Conservation (phyloP, 2,329 filamentous ascomycete species). For the Claviceps quebecensis region DNA sequence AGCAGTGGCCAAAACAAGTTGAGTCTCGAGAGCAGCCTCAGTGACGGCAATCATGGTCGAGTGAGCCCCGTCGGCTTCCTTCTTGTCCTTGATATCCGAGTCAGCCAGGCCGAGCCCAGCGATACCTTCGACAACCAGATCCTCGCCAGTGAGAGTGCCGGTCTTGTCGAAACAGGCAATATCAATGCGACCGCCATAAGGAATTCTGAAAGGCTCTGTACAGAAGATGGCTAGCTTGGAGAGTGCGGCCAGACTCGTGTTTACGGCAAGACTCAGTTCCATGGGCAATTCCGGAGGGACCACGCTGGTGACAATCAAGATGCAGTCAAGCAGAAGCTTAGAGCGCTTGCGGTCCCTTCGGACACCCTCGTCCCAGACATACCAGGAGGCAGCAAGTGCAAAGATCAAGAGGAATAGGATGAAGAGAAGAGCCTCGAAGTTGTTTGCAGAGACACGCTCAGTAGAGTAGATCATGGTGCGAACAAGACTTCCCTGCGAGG, state of each 20-base stretch:
- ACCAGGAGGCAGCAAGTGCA: conserved; percentile 94
- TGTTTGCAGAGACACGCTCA: conserved; percentile 96
- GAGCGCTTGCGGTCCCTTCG: conserved; percentile 89
- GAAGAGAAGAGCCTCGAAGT: conserved; percentile 89
- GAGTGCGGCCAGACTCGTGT: conserved; percentile 87
- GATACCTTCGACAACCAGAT: conserved; percentile 92
- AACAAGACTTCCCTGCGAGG: conserved; percentile 91
- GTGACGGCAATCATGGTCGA: conserved; percentile 60
- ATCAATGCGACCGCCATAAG: conserved; percentile 88
- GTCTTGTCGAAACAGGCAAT: conserved; percentile 98
- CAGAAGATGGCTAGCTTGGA: conserved; percentile 97
- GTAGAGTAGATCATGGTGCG: conserved; percentile 99
- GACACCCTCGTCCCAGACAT: conserved; percentile 96
- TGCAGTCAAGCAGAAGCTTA: conserved; percentile 90
- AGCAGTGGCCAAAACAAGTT: conserved; percentile 83
- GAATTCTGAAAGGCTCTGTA: conserved; percentile 96
- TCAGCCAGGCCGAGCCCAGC: conserved; percentile 71
- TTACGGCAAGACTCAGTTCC: conserved; percentile 94
- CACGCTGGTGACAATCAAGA: conserved; percentile 94
- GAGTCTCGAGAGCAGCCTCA: conserved; percentile 64
- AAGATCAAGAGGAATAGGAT: conserved; percentile 95
- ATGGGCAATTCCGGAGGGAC: conserved; percentile 97
- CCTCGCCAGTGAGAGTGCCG: conserved; percentile 88
- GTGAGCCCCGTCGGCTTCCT: conserved; percentile 70
- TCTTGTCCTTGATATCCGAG: conserved; percentile 45